Base-by-base conservation (phyloP, 2,329 filamentous ascomycete species). In the Cryoendolithus antarcticus region DNA sequence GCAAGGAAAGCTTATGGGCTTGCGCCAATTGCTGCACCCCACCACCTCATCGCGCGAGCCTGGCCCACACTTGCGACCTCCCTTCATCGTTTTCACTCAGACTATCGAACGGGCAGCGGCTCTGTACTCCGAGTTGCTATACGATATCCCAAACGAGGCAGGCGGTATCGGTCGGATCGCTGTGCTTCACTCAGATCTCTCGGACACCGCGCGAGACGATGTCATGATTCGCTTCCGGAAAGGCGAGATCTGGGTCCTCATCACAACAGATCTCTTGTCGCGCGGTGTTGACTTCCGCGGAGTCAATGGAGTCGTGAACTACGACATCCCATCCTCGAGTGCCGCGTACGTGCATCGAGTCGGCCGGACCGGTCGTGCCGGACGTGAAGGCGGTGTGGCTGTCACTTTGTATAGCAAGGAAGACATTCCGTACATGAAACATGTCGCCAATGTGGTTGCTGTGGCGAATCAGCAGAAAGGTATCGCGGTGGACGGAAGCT, bases 331-430 rank as follows among this genome's bases (percentile, higher is more conserved):
- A 0, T 85, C 80, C n/a, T 88, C 83, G 0, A 82, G 82, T 4
- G 89, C 88, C 0, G 78, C 77, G 1, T 98, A 98, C 56, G 82
- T 98, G 5, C 91, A 98, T 62, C 83, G 91, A 9, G 86, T 91
- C 0, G 91, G 91, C 0, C 75, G 91, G 35, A 96, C 91, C 0
- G 91, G 89, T 0, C 74, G 91, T 13, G 91, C 88, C 0, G 91
- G 91, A 0, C 74, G 88, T 15, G 77, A 83, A 53, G 88, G 88
- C 12, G 91, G 91, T 34, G 75, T 94, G 3, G 88, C 86, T 0
- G 81, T 98, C 1, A 98, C 91, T 0, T 81, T 94, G 43, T 98
- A 94, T 62, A 96, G 89, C 0, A 86, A 91, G 59, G 91, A 95
- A 44, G 91, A 98, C 55, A 81, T 96, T 3, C 82, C 84, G 0